Evolutionary conservation across 176 grass and related monocot species (phyloP).

Genomic region (Chloris gayana): DNA sequence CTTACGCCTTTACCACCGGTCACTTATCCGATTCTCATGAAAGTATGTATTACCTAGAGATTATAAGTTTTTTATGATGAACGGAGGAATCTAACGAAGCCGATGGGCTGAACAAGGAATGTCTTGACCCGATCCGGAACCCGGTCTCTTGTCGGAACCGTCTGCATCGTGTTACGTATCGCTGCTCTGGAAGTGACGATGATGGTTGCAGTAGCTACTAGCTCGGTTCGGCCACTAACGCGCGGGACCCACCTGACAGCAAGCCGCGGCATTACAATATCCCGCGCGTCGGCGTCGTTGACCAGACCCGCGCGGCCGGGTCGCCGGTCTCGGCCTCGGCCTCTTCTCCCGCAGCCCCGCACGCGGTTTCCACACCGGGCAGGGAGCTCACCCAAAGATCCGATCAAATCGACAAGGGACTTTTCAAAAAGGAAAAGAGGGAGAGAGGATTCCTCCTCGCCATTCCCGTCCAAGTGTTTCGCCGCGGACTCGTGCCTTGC

Average conservation of each 20-base stretch:
- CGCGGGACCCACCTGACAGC: conserved; percentile 8
- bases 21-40: too few species aligned
- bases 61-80: background rate
- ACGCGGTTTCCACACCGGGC: conserved; percentile 55
- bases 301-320: conserved; percentile 30
- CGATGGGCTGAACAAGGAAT: background rate
- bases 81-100: background rate
- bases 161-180: too few species aligned
- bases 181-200: too few species aligned
- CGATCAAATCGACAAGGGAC: conserved; percentile 33
- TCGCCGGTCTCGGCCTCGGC: background rate
- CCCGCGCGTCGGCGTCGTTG: conserved; percentile 53
- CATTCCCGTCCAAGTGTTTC: conserved; percentile 20
- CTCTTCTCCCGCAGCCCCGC: conserved; percentile 4
- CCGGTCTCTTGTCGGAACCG: too few species aligned
- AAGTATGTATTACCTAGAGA: background rate
- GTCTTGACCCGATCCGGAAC: background rate
- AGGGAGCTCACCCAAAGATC: conserved; percentile 26
- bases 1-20: too few species aligned
- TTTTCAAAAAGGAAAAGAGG: background rate
- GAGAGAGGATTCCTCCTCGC: background rate
- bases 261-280: conserved; percentile 22
- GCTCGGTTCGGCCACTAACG: background rate
- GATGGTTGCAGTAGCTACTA: background rate
- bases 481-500: background rate